Percentiles rank a stretch among this genome's conserved stretches.
These are phyloP conservation scores for Heterococcus sp. DNA, from an alignment of 108 stramenopile genomes.

Conservation along the genomic window DNA sequence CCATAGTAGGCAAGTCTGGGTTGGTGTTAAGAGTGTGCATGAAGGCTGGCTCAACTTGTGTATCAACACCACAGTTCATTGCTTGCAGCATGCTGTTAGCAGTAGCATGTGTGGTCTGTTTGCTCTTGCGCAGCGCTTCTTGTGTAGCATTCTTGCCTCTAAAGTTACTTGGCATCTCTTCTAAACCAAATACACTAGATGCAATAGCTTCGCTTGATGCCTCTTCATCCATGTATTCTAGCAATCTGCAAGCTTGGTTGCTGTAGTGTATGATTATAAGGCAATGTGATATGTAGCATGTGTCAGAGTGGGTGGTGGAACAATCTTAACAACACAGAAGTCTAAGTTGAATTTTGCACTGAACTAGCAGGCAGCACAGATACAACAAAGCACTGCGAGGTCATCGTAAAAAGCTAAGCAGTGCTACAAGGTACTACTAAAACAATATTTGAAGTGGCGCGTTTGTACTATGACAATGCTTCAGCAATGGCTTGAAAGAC, in stretches of 20 bases:
- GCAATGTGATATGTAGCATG: too few relatives aligned
- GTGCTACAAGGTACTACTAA: too few relatives aligned
- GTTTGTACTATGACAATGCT: too few relatives aligned
- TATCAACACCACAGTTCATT: not conserved
- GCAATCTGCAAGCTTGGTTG: not conserved
- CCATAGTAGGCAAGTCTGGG: conserved; percentile 8
- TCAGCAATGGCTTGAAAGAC: too few relatives aligned
- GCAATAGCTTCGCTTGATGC: not conserved
- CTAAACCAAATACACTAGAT: not conserved
- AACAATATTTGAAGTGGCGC: too few relatives aligned
- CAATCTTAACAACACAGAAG: too few relatives aligned
- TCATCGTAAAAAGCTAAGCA: too few relatives aligned
- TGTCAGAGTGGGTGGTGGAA: too few relatives aligned
- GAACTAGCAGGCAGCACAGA: too few relatives aligned
- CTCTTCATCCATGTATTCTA: not conserved
- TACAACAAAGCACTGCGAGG: too few relatives aligned
- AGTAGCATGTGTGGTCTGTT: not conserved
- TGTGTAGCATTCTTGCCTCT: not conserved
- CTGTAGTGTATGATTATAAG: too few relatives aligned
- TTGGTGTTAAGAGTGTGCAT: not conserved
- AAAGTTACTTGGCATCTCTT: not conserved
- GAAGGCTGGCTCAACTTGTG: not conserved
- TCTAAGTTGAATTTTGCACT: too few relatives aligned
- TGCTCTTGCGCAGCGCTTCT: not conserved
- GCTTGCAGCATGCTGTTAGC: not conserved